These are phyloP conservation scores for Comarum palustre DNA, from an alignment of 306 rosid species.

Conservation along the genomic window DNA sequence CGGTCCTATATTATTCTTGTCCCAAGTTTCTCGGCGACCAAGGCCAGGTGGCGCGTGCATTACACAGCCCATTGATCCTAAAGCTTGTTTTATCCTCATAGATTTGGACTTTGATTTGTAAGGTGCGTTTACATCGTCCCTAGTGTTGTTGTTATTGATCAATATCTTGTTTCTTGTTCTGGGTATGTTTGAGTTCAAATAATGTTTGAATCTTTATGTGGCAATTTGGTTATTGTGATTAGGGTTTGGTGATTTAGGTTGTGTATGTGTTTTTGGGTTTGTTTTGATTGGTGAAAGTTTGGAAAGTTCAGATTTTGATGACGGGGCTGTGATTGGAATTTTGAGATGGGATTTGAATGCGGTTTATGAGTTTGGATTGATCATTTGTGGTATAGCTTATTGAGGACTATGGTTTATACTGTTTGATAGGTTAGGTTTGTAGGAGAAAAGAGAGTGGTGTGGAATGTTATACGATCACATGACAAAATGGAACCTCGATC, in stretches of 20 bases:
- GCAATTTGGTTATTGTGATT: conserved; percentile 19
- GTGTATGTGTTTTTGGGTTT: not conserved
- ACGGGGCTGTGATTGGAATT: not conserved
- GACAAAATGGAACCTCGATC: conserved; percentile 60
- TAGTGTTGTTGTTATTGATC: not conserved
- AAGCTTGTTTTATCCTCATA: not conserved
- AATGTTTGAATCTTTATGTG: conserved; percentile 10
- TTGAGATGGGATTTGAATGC: not conserved
- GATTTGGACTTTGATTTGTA: not conserved
- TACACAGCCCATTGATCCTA: not conserved
- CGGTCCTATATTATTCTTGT: conserved; percentile 1
- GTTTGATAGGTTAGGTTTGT: conserved; percentile 24
- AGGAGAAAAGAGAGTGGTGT: conserved; percentile 24
- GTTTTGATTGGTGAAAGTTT: not conserved
- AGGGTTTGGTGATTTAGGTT: conserved; percentile 26
- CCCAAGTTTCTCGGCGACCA: not conserved
- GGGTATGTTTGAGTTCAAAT: conserved; percentile 8
- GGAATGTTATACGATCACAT: conserved; percentile 31
- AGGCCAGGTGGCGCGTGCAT: conserved; percentile 8
- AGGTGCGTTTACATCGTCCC: conserved; percentile 22
- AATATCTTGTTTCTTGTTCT: not conserved
- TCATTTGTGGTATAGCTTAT: not conserved
- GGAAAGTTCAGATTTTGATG: not conserved
- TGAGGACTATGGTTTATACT: not conserved
- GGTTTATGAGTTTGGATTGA: not conserved